phyloP scores from a whole-genome alignment of 345 rosid species.

The Eucalyptus shirleyi region DNA sequence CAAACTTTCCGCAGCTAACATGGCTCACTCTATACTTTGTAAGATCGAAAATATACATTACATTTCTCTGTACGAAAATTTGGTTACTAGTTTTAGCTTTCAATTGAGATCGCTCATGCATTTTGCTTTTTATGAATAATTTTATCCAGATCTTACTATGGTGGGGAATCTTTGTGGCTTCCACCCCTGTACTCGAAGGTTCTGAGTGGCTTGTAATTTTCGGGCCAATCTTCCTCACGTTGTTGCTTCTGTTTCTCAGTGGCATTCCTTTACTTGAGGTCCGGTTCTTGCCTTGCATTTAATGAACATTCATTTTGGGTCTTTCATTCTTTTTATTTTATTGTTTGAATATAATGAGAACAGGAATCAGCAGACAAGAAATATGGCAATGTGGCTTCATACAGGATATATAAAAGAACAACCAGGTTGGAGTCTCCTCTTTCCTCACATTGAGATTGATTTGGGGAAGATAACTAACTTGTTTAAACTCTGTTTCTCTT shows the following conservation, averaged over 20 bases:
- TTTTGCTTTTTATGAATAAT: background rate
- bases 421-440: conserved; percentile 38
- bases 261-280: conserved; percentile 98
- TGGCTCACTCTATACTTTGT: background rate
- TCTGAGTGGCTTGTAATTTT: conserved; percentile 75
- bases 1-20: background rate
- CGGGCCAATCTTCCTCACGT: conserved; percentile 76
- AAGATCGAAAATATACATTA: background rate
- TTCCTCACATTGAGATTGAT: background rate
- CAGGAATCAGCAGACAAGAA: conserved; percentile 88
- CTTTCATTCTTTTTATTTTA: background rate
- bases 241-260: conserved; percentile 77
- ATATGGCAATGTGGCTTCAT: conserved; percentile 48
- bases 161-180: conserved; percentile 86
- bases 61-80: background rate
- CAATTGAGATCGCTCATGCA: background rate
- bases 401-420: conserved; percentile 55
- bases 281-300: background rate
- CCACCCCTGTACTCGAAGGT: conserved; percentile 63
- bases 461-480: background rate
- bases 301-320: background rate
- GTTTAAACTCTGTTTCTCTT: background rate
- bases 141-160: conserved; percentile 57
- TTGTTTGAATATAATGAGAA: background rate
- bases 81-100: background rate